Evolutionary conservation across 2,329 filamentous ascomycete species (phyloP).

Genomic region (Leptographium galeiforme): DNA sequence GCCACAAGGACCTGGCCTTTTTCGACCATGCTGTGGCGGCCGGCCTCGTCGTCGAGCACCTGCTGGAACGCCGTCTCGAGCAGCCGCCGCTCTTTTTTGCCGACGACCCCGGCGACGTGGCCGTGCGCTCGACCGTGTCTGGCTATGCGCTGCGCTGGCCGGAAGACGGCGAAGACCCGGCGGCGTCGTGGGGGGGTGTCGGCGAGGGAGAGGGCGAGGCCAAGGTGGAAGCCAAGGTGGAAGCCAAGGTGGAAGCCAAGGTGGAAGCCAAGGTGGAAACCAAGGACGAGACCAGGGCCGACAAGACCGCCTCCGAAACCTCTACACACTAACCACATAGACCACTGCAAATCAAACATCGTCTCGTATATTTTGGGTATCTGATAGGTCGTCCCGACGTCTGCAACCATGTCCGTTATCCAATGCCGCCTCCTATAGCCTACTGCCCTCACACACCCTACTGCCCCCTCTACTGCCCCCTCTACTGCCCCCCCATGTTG

Average conservation of each 20-base stretch:
- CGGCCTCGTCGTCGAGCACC: slow-evolving; percentile 66
- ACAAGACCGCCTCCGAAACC: too few relatives aligned
- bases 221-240: too few relatives aligned
- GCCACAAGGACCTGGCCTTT: slow-evolving; percentile 73
- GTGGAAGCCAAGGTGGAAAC: too few relatives aligned
- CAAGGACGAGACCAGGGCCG: too few relatives aligned
- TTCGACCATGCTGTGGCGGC: slow-evolving; percentile 61
- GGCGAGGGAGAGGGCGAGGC: neutral
- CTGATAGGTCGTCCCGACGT: neutral
- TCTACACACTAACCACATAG: too few relatives aligned
- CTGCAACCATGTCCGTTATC: neutral
- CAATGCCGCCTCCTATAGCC: neutral
- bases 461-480: too few relatives aligned
- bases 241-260: too few relatives aligned
- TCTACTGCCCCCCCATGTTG: neutral
- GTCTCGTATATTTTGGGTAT: neutral
- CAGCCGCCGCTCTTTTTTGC: slow-evolving; percentile 74
- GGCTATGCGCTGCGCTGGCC: slow-evolving; percentile 63
- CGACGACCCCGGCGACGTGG: slow-evolving; percentile 72
- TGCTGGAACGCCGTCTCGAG: slow-evolving; percentile 71
- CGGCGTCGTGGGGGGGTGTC: slow-evolving; percentile 6
- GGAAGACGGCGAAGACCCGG: slow-evolving; percentile 15
- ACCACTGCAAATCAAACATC: too few relatives aligned
- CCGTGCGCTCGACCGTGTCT: slow-evolving; percentile 68
- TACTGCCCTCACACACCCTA: neutral